phyloP scores from a whole-genome alignment of 2,329 filamentous ascomycete genomes.

The Tolypocladium pustulatum region DNA sequence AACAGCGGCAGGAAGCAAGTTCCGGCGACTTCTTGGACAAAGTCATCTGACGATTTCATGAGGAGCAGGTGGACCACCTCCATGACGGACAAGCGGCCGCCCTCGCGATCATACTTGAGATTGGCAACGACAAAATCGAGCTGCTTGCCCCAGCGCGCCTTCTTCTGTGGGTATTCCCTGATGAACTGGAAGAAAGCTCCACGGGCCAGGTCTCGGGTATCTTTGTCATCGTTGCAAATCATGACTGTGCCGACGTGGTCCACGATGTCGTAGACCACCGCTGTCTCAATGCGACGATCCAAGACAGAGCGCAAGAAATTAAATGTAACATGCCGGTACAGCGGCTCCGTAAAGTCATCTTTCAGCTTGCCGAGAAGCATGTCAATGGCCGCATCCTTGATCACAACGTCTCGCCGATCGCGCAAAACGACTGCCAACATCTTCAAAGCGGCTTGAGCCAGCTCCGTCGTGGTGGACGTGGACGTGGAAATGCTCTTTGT shows the following conservation, averaged over 20 bases:
- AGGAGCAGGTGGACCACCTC: conserved; percentile 83
- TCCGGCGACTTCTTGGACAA: conserved; percentile 70
- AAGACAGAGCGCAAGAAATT: conserved; percentile 86
- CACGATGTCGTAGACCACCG: conserved; percentile 80
- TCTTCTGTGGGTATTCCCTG: conserved; percentile 87
- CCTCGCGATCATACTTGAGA: conserved; percentile 78
- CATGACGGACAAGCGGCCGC: conserved; percentile 85
- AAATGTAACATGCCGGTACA: conserved; percentile 87
- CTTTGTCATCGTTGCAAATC: conserved; percentile 89
- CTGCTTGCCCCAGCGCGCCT: conserved; percentile 80
- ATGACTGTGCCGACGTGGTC: conserved; percentile 86
- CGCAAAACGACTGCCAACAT: conserved; percentile 76
- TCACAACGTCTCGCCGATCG: conserved; percentile 62
- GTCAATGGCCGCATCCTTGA: conserved; percentile 76
- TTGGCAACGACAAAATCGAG: conserved; percentile 83
- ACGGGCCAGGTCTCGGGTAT: conserved; percentile 76
- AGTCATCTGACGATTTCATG: conserved; percentile 70
- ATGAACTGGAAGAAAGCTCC: conserved; percentile 92
- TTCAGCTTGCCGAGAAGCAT: conserved; percentile 73
- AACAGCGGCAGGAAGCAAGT: conserved; percentile 81
- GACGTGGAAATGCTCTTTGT: conserved; percentile 70
- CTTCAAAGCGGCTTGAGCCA: conserved; percentile 81
- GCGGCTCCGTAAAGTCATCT: conserved; percentile 83
- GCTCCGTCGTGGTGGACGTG: conserved; percentile 68
- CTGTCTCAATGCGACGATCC: conserved; percentile 73